Base-by-base conservation (phyloP, 139 green algal genomes). In the Micractinium conductrix region DNA sequence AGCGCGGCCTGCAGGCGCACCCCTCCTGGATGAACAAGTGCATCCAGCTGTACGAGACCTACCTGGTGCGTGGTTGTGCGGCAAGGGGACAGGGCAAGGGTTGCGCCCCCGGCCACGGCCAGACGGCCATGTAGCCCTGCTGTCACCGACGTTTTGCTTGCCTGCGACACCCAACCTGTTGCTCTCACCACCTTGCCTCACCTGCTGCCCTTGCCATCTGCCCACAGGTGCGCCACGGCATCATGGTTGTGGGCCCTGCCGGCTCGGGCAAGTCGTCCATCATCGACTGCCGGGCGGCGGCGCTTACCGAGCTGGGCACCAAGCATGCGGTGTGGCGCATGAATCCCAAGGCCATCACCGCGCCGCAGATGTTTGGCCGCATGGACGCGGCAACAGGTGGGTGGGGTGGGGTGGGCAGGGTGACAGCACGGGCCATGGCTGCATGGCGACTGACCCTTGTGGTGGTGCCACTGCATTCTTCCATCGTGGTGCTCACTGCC, bases 1-100 rank as follows among this genome's bases (percentile, higher is more conserved):
- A 94, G 80, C 53, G 78, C 7, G 91, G 90, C n/a, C 84, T 95
- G 74, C 96, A 98, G 91, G 68, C 92, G 79, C 94, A 98, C 86
- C 76, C 84, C 19, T 89, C 89, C 30, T 99, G 95, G 95, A 82
- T 98, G 28, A 94, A 96, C 88, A 99, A 99, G 91, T 98, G 94
- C 92, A 95, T 98, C 68, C 95, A 99, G 92, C 91, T 99, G 86
- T 98, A 98, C 87, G 96, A 99, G 88, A 98, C 95, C 10, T 97
- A 96, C 88, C 73, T 71, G 62, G 78, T 82, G 76, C 38, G 37
- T 55, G 26, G 2, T 1, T 33, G 37, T 0, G n/a, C n/a, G n/a
- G n/a, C n/a, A n/a, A n/a, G n/a, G n/a, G n/a, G n/a, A n/a, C n/a
- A n/a, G n/a, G n/a, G n/a, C n/a, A n/a, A n/a, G n/a, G n/a, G n/a